phyloP scores from a whole-genome alignment of 257 asterid species.

The Penstemon eatonii region DNA sequence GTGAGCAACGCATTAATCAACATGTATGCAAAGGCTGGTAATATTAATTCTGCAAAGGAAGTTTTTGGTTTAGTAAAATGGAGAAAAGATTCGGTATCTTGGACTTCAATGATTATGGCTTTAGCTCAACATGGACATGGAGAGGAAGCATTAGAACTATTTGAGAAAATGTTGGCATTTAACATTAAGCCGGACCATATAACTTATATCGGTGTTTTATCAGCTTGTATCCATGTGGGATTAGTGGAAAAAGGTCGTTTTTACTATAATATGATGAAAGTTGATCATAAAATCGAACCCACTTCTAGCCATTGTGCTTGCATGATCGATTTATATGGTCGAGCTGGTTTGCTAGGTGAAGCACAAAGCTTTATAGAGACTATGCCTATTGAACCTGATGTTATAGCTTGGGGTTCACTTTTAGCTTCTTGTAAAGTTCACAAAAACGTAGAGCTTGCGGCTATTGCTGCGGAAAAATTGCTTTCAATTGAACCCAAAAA shows the following conservation, averaged over 20 bases:
- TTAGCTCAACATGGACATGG: slow-evolving; percentile 88
- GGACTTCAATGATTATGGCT: slow-evolving; percentile 88
- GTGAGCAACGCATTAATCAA: slow-evolving; percentile 75
- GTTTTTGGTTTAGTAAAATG: slow-evolving; percentile 41
- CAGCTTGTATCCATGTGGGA: slow-evolving; percentile 86
- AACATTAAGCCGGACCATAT: slow-evolving; percentile 72
- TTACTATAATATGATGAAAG: slow-evolving; percentile 72
- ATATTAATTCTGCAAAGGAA: slow-evolving; percentile 49
- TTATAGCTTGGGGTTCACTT: slow-evolving; percentile 88
- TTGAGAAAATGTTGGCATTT: slow-evolving; percentile 60
- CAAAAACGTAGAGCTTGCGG: slow-evolving; percentile 69
- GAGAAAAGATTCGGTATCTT: slow-evolving; percentile 65
- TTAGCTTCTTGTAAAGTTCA: slow-evolving; percentile 75
- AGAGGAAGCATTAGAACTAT: slow-evolving; percentile 61
- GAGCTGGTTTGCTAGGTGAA: slow-evolving; percentile 79
- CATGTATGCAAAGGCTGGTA: slow-evolving; percentile 88
- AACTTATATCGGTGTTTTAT: slow-evolving; percentile 77
- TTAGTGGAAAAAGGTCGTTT: slow-evolving; percentile 71
- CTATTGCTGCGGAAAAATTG: slow-evolving; percentile 68
- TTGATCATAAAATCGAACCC: slow-evolving; percentile 60
- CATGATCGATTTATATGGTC: slow-evolving; percentile 81
- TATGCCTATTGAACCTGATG: slow-evolving; percentile 75
- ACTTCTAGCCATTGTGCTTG: slow-evolving; percentile 78
- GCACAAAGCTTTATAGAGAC: slow-evolving; percentile 63
- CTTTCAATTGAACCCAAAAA: slow-evolving; percentile 69